phyloP scores from a whole-genome alignment of 495 filamentous ascomycete genomes.

The Mytilinidion resinicola region DNA sequence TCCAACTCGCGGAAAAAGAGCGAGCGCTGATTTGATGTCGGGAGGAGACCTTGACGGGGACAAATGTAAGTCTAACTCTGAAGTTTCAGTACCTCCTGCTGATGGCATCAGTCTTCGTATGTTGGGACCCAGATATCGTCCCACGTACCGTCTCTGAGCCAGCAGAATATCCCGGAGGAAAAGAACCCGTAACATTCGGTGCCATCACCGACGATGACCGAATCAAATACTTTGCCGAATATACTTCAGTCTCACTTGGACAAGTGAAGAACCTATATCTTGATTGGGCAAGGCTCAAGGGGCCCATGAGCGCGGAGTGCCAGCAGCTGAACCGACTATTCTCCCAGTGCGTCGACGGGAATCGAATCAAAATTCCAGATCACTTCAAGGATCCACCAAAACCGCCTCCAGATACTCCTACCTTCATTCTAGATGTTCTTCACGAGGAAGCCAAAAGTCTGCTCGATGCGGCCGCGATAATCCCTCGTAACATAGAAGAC shows the following conservation, averaged over 20 bases:
- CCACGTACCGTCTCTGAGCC: constrained; percentile 40
- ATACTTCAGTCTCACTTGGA: constrained; percentile 44
- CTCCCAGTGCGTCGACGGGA: constrained; percentile 48
- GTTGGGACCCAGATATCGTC: constrained; percentile 46
- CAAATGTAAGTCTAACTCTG: constrained; percentile 36
- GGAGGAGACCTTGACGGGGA: constrained; percentile 51
- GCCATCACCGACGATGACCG: constrained; percentile 44
- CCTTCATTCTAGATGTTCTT: constrained; percentile 45
- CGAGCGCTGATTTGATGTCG: constrained; percentile 49
- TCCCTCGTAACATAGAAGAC: constrained; percentile 17
- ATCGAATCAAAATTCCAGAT: constrained; percentile 42
- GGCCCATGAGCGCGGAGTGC: constrained; percentile 43
- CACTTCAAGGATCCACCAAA: constrained; percentile 40
- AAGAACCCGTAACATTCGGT: constrained; percentile 41
- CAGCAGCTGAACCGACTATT: constrained; percentile 51
- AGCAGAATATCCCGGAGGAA: constrained; percentile 44
- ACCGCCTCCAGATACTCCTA: constrained; percentile 17
- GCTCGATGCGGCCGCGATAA: background rate
- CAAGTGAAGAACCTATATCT: constrained; percentile 47
- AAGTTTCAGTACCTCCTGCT: background rate
- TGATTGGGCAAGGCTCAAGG: constrained; percentile 44
- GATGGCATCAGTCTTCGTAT: constrained; percentile 42
- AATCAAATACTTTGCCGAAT: constrained; percentile 44
- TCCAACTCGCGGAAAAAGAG: constrained; percentile 41
- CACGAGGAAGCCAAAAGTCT: constrained; percentile 35